Evolutionary conservation across 805 yeast species (phyloP).

Genomic region (Metschnikowia lachancei): DNA sequence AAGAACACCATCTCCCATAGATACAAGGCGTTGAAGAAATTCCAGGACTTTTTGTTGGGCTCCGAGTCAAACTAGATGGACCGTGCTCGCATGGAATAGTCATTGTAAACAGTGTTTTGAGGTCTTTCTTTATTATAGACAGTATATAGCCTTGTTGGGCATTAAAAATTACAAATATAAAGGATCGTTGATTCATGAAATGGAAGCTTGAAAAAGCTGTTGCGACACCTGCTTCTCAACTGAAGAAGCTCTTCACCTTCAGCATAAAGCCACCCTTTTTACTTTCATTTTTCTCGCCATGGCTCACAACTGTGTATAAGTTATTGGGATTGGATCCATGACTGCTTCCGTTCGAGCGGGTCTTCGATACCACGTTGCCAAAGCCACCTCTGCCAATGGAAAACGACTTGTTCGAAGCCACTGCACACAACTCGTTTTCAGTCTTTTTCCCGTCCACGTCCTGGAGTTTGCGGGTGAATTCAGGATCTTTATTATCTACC

Average conservation of each 20-base stretch:
- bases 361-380: constrained; percentile 51
- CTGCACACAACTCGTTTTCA: constrained; percentile 40
- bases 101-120: too few relatives aligned
- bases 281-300: constrained; percentile 27
- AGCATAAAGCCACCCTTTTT: constrained; percentile 38
- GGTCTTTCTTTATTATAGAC: background rate
- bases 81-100: too few relatives aligned
- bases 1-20: constrained; percentile 89
- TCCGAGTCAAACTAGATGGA: background rate
- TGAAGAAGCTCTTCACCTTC: constrained; percentile 47
- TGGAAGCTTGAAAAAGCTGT: background rate
- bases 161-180: background rate
- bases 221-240: background rate
- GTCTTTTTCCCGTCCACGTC: constrained; percentile 50
- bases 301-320: constrained; percentile 37
- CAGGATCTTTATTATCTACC: constrained; percentile 59
- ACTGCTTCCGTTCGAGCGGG: constrained; percentile 25
- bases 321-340: constrained; percentile 24
- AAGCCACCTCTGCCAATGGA: constrained; percentile 65
- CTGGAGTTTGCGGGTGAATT: constrained; percentile 58
- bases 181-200: constrained; percentile 4
- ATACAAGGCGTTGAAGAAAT: constrained; percentile 72
- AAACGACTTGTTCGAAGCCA: constrained; percentile 45
- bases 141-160: background rate
- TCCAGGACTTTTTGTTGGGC: constrained; percentile 51